Conservation (phyloP, 495 filamentous ascomycete genomes). For the Penicillium egyptiacum region DNA sequence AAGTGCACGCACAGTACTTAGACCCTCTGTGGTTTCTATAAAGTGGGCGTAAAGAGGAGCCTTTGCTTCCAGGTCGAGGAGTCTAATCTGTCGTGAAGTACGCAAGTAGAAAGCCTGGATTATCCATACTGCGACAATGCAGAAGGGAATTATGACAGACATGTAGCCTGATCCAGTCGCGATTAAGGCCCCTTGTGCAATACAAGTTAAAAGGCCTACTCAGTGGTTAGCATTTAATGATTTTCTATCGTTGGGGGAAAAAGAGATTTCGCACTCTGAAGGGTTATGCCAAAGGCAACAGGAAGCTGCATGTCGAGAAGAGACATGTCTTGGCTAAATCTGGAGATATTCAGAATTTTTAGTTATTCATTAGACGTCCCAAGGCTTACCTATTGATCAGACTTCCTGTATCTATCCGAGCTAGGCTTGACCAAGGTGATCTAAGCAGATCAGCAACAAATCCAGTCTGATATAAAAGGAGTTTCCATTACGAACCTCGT, state of each 20-base stretch:
- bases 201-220: background rate
- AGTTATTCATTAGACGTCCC: too few species aligned
- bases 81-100: too few species aligned
- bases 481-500: background rate
- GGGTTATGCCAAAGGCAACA: background rate
- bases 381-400: background rate
- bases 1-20: too few species aligned
- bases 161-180: too few species aligned
- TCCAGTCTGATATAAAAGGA: background rate
- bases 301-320: conserved; percentile 6
- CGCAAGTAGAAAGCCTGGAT: too few species aligned
- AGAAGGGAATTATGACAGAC: too few species aligned
- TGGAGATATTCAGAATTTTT: background rate
- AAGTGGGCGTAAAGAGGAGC: too few species aligned
- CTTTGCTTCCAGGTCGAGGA: too few species aligned
- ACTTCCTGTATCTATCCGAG: background rate
- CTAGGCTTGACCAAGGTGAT: background rate
- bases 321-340: conserved; percentile 1
- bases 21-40: too few species aligned
- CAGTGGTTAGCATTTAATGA: background rate
- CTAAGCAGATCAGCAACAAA: background rate
- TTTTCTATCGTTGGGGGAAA: background rate
- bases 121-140: too few species aligned
- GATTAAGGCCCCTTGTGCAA: background rate
- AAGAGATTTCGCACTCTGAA: background rate